phyloP scores from a whole-genome alignment of 1,284 basidiomycete genomes.

The Fistulinella cinereoalba region DNA sequence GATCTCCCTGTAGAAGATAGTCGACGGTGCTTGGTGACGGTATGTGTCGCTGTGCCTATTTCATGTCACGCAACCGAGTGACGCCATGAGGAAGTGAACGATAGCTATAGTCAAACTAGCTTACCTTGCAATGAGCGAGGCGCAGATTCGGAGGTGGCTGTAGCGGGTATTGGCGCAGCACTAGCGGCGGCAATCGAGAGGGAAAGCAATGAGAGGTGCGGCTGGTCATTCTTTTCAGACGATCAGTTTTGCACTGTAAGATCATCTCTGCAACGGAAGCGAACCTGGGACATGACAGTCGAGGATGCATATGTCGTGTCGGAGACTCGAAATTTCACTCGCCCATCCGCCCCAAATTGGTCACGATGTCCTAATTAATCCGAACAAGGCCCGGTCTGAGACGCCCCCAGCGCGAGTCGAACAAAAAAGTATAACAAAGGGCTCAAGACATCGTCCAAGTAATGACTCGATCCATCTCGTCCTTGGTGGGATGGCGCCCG shows the following conservation, averaged over 20 bases:
- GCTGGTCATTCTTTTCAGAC: constrained; percentile 15
- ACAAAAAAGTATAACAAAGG: no score
- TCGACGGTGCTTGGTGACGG: constrained; percentile 53
- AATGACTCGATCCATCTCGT: no score
- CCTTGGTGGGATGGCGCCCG: no score
- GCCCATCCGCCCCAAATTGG: constrained; percentile 26
- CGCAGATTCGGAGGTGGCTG: constrained; percentile 23
- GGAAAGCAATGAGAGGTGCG: constrained; percentile 54
- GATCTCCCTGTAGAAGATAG: constrained; percentile 66
- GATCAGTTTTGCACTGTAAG: constrained; percentile 3
- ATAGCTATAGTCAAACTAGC: neutral
- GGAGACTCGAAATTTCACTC: constrained; percentile 12
- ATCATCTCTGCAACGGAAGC: constrained; percentile 9
- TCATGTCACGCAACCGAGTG: no score
- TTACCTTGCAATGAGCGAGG: constrained; percentile 19
- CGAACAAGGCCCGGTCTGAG: constrained; percentile 8
- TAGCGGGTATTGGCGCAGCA: constrained; percentile 46
- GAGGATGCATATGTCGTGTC: constrained; percentile 10
- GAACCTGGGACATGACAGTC: constrained; percentile 29
- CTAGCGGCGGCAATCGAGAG: constrained; percentile 59
- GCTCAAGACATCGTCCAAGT: no score
- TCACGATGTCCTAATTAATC: constrained; percentile 11
- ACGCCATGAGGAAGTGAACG: neutral
- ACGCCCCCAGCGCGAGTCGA: no score
- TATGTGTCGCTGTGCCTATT: constrained; percentile 27